Base-by-base conservation (phyloP, 208 protist species). In the Tritrichomonas foetus region DNA sequence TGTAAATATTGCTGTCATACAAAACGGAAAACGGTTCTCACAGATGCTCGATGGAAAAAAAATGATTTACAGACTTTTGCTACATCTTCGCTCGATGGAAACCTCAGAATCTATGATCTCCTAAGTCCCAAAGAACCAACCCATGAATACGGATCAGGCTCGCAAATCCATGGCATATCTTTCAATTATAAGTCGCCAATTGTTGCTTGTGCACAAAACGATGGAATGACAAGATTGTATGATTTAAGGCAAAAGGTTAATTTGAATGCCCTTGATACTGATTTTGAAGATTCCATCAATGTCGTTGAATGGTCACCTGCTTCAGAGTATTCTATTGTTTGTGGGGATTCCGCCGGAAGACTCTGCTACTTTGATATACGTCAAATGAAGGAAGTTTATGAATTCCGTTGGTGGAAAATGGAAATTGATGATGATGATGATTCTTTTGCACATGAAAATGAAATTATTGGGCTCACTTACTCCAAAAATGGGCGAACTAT, bases 171-270 rank as follows among this genome's bases (percentile, higher is more conserved):
- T 69, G 8, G 22, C 11, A n/a, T 8, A 5, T 69, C 64, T 69
- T 69, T 69, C n/a, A 69, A 69, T 69, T 69, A 8, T n/a, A 69
- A 69, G n/a, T 69, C 64, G n/a, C 64, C 64, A 69, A 69, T 69
- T 69, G n/a, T 69, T n/a, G 64, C 64, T n/a, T 16, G 22, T 30
- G 64, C 16, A 16, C 5, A n/a, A 30, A 25, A 69, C 27, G 27
- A 30, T n/a, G 64, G 64, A 69, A 8, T 30, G 8, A 30, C 64
- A 33, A 16, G 64, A 33, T 33, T 69, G 8, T 69, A n/a, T n/a
- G 64, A 69, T 69, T 5, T 69, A 69, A 11, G 64, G 16, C 22
- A 69, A 69, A 33, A 16, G 13, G 64, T n/a, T n/a, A 69, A 69
- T 25, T 25, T 69, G 13, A 11, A 33, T n/a, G 64, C 22, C 3